These are phyloP conservation scores for Powellomyces hirtus DNA, from an alignment of 192 early-diverging fungal species.

Conservation along the genomic window DNA sequence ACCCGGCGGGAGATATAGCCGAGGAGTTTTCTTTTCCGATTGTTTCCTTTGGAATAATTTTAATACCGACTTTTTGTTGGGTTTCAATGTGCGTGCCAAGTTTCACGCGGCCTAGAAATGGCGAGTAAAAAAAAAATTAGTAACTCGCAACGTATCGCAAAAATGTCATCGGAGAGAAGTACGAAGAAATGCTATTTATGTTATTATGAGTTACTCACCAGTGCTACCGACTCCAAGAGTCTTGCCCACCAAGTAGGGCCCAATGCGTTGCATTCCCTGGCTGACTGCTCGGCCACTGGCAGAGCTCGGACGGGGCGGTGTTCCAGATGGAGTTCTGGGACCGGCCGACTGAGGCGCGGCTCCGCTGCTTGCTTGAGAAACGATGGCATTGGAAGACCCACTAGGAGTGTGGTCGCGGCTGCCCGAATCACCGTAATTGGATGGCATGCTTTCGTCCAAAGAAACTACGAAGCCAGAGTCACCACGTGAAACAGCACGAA, in stretches of 20 bases:
- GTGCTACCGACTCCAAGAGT: slow-evolving; percentile 57
- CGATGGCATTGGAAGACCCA: too few species aligned
- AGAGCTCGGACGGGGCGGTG: too few species aligned
- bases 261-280: slow-evolving; percentile 50
- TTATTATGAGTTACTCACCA: slow-evolving; percentile 26
- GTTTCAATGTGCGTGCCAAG: slow-evolving; percentile 54
- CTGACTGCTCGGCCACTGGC: too few species aligned
- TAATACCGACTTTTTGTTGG: slow-evolving; percentile 48
- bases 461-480: too few species aligned
- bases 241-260: slow-evolving; percentile 53
- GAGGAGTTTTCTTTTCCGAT: slow-evolving; percentile 8
- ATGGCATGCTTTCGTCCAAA: too few species aligned
- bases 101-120: slow-evolving; percentile 46
- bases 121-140: not conserved
- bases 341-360: too few species aligned
- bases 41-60: slow-evolving; percentile 52
- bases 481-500: too few species aligned
- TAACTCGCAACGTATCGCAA: not conserved
- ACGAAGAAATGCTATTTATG: not conserved
- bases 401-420: too few species aligned
- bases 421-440: too few species aligned
- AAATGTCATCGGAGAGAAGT: not conserved
- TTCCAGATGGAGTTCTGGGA: too few species aligned
- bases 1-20: not conserved
- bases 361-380: too few species aligned